These are phyloP conservation scores for Hemerocallis citrina DNA, from an alignment of 106 monocot genomes.

Conservation along the genomic window DNA sequence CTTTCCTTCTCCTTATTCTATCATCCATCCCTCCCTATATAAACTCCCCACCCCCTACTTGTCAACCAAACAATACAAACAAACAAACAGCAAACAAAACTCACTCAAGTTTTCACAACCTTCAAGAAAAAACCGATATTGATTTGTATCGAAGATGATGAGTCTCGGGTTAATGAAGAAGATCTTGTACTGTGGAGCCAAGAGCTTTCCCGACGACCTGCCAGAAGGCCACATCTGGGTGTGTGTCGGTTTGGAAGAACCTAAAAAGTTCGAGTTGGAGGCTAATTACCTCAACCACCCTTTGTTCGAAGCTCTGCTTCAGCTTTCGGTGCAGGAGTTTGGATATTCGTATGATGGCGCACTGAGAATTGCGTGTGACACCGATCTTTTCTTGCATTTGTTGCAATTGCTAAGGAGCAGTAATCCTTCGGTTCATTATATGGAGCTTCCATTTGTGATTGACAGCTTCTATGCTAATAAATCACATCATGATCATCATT, in stretches of 20 bases:
- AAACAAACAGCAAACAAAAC: too few relatives aligned
- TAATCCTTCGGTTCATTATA: slow-evolving; percentile 10
- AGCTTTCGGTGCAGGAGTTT: slow-evolving; percentile 17
- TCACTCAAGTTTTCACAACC: too few relatives aligned
- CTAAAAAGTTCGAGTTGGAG: slow-evolving; percentile 14
- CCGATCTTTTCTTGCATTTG: slow-evolving; percentile 17
- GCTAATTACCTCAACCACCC: slow-evolving; percentile 24
- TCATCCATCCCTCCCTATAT: too few relatives aligned
- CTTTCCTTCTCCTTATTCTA: too few relatives aligned
- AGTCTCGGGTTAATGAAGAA: slow-evolving; percentile 13
- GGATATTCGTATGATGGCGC: slow-evolving; percentile 26
- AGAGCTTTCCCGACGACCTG: slow-evolving; percentile 6
- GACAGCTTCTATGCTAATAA: background rate
- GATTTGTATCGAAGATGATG: too few relatives aligned
- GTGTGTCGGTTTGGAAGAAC: slow-evolving; percentile 13
- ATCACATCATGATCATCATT: too few relatives aligned
- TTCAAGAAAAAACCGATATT: too few relatives aligned
- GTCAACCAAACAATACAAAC: too few relatives aligned
- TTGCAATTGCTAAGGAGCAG: slow-evolving; percentile 9
- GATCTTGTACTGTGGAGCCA: slow-evolving; percentile 14
- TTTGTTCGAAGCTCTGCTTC: slow-evolving; percentile 15
- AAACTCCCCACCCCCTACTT: too few relatives aligned
- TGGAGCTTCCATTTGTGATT: slow-evolving; percentile 16
- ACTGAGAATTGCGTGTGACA: slow-evolving; percentile 18
- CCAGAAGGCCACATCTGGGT: slow-evolving; percentile 23